phyloP scores from a whole-genome alignment of 192 early-diverging fungal species.

The Ramicandelaber brevisporus region DNA sequence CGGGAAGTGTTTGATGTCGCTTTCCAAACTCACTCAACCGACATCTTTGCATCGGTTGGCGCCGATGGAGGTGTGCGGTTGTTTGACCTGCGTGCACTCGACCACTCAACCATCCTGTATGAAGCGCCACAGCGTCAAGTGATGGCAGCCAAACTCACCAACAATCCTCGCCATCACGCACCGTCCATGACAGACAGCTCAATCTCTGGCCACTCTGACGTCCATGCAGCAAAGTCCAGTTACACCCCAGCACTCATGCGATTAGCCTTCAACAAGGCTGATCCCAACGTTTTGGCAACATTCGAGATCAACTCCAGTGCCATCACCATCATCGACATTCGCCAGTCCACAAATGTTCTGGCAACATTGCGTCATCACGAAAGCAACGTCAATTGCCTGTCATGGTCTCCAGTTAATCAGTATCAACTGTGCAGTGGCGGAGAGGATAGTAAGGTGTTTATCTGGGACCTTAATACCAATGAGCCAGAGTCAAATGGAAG shows the following conservation, averaged over 20 bases:
- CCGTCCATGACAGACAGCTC: too few relatives aligned
- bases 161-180: too few relatives aligned
- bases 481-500: too few relatives aligned
- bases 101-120: slow-evolving; percentile 95
- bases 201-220: too few relatives aligned
- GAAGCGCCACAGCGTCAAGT: too few relatives aligned
- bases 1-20: slow-evolving; percentile 96
- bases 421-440: slow-evolving; percentile 67
- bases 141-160: too few relatives aligned
- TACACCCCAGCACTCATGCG: slow-evolving; percentile 46
- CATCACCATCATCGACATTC: slow-evolving; percentile 78
- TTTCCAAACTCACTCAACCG: slow-evolving; percentile 52
- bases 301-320: slow-evolving; percentile 59
- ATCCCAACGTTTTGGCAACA: slow-evolving; percentile 75
- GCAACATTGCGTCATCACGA: slow-evolving; percentile 58
- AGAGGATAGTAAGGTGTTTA: slow-evolving; percentile 69
- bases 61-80: slow-evolving; percentile 90
- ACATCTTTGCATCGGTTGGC: slow-evolving; percentile 93
- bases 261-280: slow-evolving; percentile 69
- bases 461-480: slow-evolving; percentile 89
- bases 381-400: slow-evolving; percentile 50
- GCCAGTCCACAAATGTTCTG: too few relatives aligned
- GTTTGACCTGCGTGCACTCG: slow-evolving; percentile 89
- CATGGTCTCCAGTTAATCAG: slow-evolving; percentile 65
- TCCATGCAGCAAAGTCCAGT: too few relatives aligned